Base-by-base conservation (phyloP, 2,329 filamentous ascomycete species). In the Fusarium mangiferae region DNA sequence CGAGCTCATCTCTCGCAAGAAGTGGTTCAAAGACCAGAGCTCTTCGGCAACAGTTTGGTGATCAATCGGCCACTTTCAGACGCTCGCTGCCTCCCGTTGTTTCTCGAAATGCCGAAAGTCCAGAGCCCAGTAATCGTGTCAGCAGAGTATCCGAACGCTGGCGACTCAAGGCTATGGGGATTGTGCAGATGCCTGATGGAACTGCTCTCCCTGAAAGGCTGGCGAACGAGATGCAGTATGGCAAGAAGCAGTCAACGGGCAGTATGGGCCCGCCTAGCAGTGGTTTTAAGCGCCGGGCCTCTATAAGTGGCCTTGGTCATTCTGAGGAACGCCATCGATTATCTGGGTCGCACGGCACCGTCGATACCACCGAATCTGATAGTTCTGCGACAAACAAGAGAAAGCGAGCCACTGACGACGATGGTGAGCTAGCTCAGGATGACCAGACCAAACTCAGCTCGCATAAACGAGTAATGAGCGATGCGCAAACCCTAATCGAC, bases 151-250 rank as follows among this genome's bases (percentile, higher is more conserved):
- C 84, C 12, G 83, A 84, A 59, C 80, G 83, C 44, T 87, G 85
- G 85, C 80, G 82, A 10, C 80, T 87, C 65, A 87, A 86, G 58
- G 85, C 85, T 46, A 86, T 87, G 85, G 85, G 85, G 15, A 83
- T 89, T 24, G 86, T 88, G 6, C 86, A 85, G 69, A 85, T 88
- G 83, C 83, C 86, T 9, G 85, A 90, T 69, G 84, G 88, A n/a
- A 84, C 86, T 54, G 87, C 86, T 68, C 75, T 89, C 6, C 88
- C 87, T 11, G 87, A 90, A 70, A 82, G 83, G 6, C 81, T 90
- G 45, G 86, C 86, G 18, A 75, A 83, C 41, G 84, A 87, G 33
- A 84, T 87, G 74, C 77, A 84, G 45, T 80, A 81, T 61, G 82
- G 83, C 51, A 83, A 83, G 33, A 84, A 84, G 83, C 68, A 81